Evolutionary conservation across 331 rosid genomes (phyloP), one percentile per base, ranked within the genome.

Genomic region (Phaseolus coccineus): DNA sequence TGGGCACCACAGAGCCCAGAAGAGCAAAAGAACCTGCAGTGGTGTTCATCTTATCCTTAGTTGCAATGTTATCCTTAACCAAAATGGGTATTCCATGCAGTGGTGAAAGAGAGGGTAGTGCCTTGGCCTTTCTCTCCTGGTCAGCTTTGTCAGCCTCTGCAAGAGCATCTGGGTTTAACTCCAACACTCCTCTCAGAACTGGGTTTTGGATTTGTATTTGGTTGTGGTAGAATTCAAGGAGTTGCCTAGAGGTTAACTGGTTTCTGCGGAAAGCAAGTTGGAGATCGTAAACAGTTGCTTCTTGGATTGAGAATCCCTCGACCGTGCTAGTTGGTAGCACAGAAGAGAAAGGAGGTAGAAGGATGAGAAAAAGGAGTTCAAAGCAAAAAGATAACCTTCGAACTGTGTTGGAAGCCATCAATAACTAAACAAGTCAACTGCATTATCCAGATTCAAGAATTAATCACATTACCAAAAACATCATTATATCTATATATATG

Each of bases 61-160:
- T 87, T n/a, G 85, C 88, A 71, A 82, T 82, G 46, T 69, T 87
- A 33, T 87, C 90, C 57, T 84, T 87, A 5, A 87, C 8, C 85
- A 85, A 78, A 69, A 83, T 57, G 0, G 91, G 91, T 35, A 88
- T 85, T 31, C 91, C 89, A 78, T 88, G 91, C 50, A 87, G 63
- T 2, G 16, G 5, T 46, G 84, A 46, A 35, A 87, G 50, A 58
- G 86, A 56, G 11, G 76, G 74, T 2, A 50, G 50, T 14, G 69
- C 64, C n/a, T 80, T 80, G 6, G 71, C 27, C 77, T 15, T 71
- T 51, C 94, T 84, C 78, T 92, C 87, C 2, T 16, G 31, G 71
- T 89, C 93, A n/a, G 92, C 92, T 63, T 16, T 85, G 44, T 89
- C 91, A 51, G 97, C 96, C 71, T 74, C 86, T 77, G 80, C 78